Percentiles rank a stretch among this genome's conserved stretches.
These are phyloP conservation scores for Mycena vulgaris DNA, from an alignment of 768 basidiomycete species.

Conservation along the genomic window DNA sequence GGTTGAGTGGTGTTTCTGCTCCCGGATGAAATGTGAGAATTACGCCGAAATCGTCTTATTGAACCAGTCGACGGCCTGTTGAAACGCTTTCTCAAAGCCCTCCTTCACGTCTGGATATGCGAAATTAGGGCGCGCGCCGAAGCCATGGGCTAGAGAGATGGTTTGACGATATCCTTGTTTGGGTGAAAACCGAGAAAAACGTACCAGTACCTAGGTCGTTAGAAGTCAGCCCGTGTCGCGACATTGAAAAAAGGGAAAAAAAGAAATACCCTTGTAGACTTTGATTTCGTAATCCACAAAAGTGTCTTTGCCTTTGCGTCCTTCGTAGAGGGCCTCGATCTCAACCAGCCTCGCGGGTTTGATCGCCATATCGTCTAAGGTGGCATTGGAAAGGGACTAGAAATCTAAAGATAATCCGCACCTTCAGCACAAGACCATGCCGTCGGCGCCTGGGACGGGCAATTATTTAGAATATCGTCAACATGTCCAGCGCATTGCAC, in stretches of 20 bases:
- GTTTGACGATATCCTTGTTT: background rate
- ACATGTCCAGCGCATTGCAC: background rate
- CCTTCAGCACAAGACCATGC: constrained; percentile 30
- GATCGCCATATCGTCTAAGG: constrained; percentile 31
- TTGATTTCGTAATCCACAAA: constrained; percentile 63
- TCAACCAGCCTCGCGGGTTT: constrained; percentile 32
- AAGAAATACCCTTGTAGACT: constrained; percentile 57
- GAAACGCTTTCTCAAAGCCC: constrained; percentile 58
- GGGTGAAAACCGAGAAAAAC: background rate
- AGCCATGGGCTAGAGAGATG: constrained; percentile 54
- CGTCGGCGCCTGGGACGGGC: constrained; percentile 22
- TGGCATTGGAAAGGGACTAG: background rate
- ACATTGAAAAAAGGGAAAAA: background rate
- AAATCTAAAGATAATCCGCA: background rate
- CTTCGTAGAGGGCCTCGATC: constrained; percentile 55
- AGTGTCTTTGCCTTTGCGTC: constrained; percentile 52
- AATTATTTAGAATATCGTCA: background rate
- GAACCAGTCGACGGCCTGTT: constrained; percentile 63
- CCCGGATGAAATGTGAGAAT: background rate
- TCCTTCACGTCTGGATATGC: constrained; percentile 55
- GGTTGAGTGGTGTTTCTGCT: no score
- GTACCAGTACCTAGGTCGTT: constrained; percentile 19
- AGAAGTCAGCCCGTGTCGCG: background rate
- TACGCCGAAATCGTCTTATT: constrained; percentile 54
- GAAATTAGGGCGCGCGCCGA: constrained; percentile 60